Evolutionary conservation across 163 green algal species (phyloP).

Genomic region (Chlamydomonas reinhardtii): DNA sequence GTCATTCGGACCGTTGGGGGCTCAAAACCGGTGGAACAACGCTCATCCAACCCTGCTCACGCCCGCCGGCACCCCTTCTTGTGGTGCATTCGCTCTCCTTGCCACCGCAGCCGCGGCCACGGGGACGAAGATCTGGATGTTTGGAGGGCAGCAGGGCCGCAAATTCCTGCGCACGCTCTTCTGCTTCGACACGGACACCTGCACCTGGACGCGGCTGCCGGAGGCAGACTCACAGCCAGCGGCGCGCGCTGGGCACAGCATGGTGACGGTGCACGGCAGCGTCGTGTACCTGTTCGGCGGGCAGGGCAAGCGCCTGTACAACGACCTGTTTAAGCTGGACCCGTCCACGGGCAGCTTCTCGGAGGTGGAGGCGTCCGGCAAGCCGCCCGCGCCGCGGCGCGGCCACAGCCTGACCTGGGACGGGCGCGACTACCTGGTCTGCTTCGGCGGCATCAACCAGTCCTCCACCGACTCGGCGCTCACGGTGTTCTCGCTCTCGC

Average conservation of each 20-base stretch:
- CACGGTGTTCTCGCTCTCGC: conserved; percentile 60
- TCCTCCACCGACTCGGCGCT: conserved; percentile 60
- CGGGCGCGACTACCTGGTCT: conserved; percentile 64
- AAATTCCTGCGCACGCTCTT: conserved; percentile 68
- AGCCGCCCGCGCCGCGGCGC: conserved; percentile 53
- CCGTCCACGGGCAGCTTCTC: conserved; percentile 49
- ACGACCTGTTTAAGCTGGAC: conserved; percentile 65
- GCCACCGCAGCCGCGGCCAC: conserved; percentile 41
- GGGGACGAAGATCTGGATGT: conserved; percentile 59
- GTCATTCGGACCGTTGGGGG: no score
- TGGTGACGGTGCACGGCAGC: conserved; percentile 49
- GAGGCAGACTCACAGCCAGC: conserved; percentile 24
- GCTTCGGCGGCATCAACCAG: conserved; percentile 68
- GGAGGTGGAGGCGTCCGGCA: conserved; percentile 43
- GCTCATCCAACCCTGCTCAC: no score
- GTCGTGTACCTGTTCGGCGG: conserved; percentile 72
- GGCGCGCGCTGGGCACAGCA: conserved; percentile 47
- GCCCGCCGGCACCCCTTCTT: no score
- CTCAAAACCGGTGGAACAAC: no score
- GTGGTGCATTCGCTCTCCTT: neutral
- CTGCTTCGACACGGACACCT: conserved; percentile 64
- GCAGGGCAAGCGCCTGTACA: conserved; percentile 71
- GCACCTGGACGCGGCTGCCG: conserved; percentile 34
- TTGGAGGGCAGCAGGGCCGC: conserved; percentile 63
- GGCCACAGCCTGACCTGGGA: conserved; percentile 73